Evolutionary conservation across 495 filamentous ascomycete species (phyloP), one percentile per base, ranked within the genome.

Genomic region (Rhypophila decipiens): DNA sequence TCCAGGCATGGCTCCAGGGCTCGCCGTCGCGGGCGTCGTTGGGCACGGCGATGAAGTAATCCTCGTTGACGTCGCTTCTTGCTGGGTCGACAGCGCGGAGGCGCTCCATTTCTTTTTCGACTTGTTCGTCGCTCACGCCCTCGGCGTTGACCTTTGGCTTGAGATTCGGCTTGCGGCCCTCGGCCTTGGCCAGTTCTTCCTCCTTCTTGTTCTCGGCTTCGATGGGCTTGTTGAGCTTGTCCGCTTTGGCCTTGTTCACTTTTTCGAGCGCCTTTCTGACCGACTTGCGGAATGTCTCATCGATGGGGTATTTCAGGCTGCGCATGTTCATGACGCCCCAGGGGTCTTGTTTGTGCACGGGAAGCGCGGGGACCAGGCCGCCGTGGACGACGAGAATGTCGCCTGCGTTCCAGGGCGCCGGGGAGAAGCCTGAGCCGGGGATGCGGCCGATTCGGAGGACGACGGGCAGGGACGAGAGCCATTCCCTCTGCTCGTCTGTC

Each of bases 271-370:
- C 12, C 12, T 33, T 21, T 18, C 34, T 34, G 4, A 15, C 24
- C 35, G 27, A 36, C 17, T 40, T 38, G 43, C 44, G 40, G 22
- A 38, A 37, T 18, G 33, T 37, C 20, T 56, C 18, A 42, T 46
- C 37, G 41, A 19, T 15, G 24, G 34, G 57, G 34, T 61, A 59
- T 1, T 63, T 38, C 37, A 96, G 81, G 3, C 80, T 87, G 39
- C 87, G 80, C 89, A 98, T 95, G 56, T 86, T 90, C 90, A 97
- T 96, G 12, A 85, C 83, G 37, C 80, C 79, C 56, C 77, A 79
- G 0, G 89, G 83, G 65, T 95, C 87, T 54, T 95, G 87, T 46
- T 77, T 71, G 41, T 85, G 74, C 3, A 95, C 70, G 0, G 74
- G 61, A 5, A 95, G 70, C 1, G 77, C 85, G 0, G 91, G 87